Conservation (phyloP, 2,329 filamentous ascomycete species). For the Pezicula rhizophila region DNA sequence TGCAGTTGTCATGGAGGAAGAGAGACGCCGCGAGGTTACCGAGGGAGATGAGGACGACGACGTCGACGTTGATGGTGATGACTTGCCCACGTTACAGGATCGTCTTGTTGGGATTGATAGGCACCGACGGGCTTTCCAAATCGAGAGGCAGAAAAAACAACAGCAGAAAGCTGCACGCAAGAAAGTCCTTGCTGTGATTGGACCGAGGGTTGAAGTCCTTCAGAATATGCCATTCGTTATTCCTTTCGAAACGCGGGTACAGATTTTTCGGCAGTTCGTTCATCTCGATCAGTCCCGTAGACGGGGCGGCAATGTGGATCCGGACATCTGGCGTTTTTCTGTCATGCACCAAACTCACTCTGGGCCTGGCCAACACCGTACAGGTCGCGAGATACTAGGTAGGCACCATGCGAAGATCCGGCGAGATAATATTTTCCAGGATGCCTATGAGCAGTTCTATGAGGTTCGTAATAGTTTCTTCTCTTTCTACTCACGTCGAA, state of each 20-base stretch:
- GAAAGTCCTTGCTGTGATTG: constrained; percentile 70
- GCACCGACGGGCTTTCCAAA: constrained; percentile 53
- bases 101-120: constrained; percentile 49
- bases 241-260: constrained; percentile 83
- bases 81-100: constrained; percentile 21
- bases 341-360: constrained; percentile 37
- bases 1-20: constrained; percentile 82
- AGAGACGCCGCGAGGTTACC: constrained; percentile 63
- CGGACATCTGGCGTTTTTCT: constrained; percentile 67
- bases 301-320: constrained; percentile 65
- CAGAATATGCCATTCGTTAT: constrained; percentile 97
- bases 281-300: constrained; percentile 70
- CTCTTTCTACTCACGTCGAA: no score
- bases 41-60: constrained; percentile 53
- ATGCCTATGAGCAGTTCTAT: constrained; percentile 82
- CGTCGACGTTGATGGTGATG: constrained; percentile 33
- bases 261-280: constrained; percentile 93
- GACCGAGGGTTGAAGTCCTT: constrained; percentile 81
- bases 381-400: constrained; percentile 34
- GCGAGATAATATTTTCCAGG: constrained; percentile 73
- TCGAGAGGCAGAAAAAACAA: constrained; percentile 57
- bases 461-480: constrained; percentile 20
- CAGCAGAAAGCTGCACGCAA: constrained; percentile 63
- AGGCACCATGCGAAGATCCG: constrained; percentile 75
- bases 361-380: constrained; percentile 8